Conservation (phyloP, 495 filamentous ascomycete genomes). For the Lepraria neglecta region DNA sequence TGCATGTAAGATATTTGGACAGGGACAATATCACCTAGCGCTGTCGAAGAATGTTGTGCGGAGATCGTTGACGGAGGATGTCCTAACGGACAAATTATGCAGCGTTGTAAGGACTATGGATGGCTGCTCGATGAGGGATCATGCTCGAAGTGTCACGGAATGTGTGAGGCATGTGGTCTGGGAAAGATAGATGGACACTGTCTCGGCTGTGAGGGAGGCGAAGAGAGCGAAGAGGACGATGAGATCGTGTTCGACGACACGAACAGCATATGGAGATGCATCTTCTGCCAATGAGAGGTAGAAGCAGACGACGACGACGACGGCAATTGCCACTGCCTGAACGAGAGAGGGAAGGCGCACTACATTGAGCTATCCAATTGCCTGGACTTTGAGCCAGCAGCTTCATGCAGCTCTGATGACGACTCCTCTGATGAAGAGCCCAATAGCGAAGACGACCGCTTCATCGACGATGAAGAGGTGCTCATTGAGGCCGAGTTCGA, state of each 20-base stretch:
- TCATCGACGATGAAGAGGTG: neutral
- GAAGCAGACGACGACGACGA: constrained; percentile 1
- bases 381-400: constrained; percentile 6
- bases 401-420: constrained; percentile 4
- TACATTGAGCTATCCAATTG: neutral
- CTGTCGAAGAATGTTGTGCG: neutral
- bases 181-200: neutral
- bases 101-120: neutral
- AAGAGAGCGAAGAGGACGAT: constrained; percentile 8
- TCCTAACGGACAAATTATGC: neutral
- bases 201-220: neutral
- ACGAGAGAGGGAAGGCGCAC: neutral
- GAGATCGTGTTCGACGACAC: neutral
- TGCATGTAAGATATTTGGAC: neutral
- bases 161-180: neutral
- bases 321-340: constrained; percentile 2
- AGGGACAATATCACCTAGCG: neutral
- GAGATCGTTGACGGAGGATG: neutral
- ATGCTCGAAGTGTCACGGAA: neutral
- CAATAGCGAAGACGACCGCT: neutral
- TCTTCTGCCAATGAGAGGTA: neutral
- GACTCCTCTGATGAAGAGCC: neutral
- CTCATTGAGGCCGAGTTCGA: neutral
- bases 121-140: constrained; percentile 1
- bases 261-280: neutral